These are phyloP conservation scores for Dryas drummondii DNA, from an alignment of 306 rosid species.

Conservation along the genomic window DNA sequence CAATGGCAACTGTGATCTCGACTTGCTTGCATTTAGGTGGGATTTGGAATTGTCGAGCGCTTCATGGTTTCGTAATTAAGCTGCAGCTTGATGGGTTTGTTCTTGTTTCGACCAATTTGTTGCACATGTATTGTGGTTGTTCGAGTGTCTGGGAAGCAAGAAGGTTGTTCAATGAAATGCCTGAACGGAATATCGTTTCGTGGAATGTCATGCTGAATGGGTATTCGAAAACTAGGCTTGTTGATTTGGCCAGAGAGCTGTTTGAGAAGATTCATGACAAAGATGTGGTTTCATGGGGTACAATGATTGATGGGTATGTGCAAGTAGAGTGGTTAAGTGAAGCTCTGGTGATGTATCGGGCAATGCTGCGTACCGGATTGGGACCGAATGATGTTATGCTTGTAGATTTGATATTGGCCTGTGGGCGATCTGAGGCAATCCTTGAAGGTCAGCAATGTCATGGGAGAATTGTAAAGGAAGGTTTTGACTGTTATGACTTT, in stretches of 20 bases:
- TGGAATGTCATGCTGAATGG: slow-evolving; percentile 94
- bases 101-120: slow-evolving; percentile 65
- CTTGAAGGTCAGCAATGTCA: slow-evolving; percentile 70
- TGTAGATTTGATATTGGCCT: slow-evolving; percentile 73
- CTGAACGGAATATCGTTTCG: slow-evolving; percentile 63
- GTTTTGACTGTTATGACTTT: slow-evolving; percentile 66
- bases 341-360: slow-evolving; percentile 55
- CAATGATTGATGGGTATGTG: slow-evolving; percentile 75
- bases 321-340: slow-evolving; percentile 53
- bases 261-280: slow-evolving; percentile 60
- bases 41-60: slow-evolving; percentile 57
- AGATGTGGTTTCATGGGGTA: slow-evolving; percentile 89
- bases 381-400: slow-evolving; percentile 70
- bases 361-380: slow-evolving; percentile 54
- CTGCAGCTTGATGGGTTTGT: slow-evolving; percentile 48
- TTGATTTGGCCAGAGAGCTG: slow-evolving; percentile 57
- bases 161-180: slow-evolving; percentile 61
- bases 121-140: slow-evolving; percentile 74
- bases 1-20: slow-evolving; percentile 64
- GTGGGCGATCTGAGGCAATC: slow-evolving; percentile 51
- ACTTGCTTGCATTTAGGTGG: slow-evolving; percentile 59
- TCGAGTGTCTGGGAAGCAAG: slow-evolving; percentile 55
- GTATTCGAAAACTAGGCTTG: slow-evolving; percentile 63
- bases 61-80: slow-evolving; percentile 64
- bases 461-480: slow-evolving; percentile 56